Base-by-base conservation (phyloP, 345 rosid genomes). In the Rubroshorea leprosula region DNA sequence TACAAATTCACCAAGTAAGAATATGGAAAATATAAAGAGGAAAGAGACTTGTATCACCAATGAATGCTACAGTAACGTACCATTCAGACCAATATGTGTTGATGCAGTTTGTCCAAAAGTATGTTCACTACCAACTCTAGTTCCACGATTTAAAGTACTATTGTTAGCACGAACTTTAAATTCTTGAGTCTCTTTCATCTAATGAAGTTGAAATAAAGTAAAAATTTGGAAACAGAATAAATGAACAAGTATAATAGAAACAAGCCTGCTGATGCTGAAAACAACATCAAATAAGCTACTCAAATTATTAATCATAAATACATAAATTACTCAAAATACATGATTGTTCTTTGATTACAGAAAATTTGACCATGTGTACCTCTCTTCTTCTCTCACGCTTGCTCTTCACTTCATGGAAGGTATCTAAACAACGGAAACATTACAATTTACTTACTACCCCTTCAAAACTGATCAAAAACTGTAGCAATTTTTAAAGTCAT, bases 341-440 rank as follows among this genome's bases (percentile, higher is more conserved):
- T 9, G 5, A 29, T 29, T 29, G 9, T 29, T 29, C 9, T 4
- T 29, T 12, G 47, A 20, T 26, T 4, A 23, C 26, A 58, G 56
- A 27, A 43, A 23, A 11, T 44, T 14, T 10, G 10, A 10, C 5
- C 31, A 14, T 35, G 16, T 27, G 41, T 66, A 79, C 87, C 87
- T 79, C 80, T 74, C 76, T 82, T 66, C 74, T 76, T 59, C 76
- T 79, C 48, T 79, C 87, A 16, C 82, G 81, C 49, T 71, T 82
- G 80, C 82, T 82, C 79, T 79, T 82, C 74, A 82, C 87, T 74
- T 73, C 74, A 51, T 70, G 83, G 73, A 82, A 82, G 35, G 76
- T 64, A 74, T 82, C 87, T 82, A 60, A 77, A 70, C 51, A 26
- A 65, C 29, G 52, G 16, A 64, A 43, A 67, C 51, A 15, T 49